These are phyloP conservation scores for Heritiera fomes DNA, from an alignment of 345 rosid species.

Conservation along the genomic window DNA sequence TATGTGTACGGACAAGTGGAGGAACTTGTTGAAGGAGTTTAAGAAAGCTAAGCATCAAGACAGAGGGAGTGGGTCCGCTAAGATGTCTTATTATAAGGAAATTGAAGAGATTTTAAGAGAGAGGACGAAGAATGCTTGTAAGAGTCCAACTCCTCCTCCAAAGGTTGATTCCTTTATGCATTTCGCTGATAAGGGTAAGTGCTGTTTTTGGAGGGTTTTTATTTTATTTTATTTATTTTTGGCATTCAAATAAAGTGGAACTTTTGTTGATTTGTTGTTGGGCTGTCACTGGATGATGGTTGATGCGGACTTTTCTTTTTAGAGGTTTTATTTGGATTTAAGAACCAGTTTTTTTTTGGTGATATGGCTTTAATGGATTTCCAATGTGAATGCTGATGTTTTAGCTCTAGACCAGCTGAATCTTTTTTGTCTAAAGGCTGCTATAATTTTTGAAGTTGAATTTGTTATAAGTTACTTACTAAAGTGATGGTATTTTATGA, in stretches of 20 bases:
- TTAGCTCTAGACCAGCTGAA: background rate
- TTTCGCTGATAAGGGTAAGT: slow-evolving; percentile 83
- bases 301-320: background rate
- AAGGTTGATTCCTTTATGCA: slow-evolving; percentile 89
- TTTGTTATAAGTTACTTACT: background rate
- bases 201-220: background rate
- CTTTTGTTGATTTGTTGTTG: background rate
- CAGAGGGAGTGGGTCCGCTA: slow-evolving; percentile 75
- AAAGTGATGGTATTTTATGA: background rate
- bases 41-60: slow-evolving; percentile 92
- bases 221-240: background rate
- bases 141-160: slow-evolving; percentile 56
- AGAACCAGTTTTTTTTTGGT: background rate
- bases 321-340: background rate
- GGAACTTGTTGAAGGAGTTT: slow-evolving; percentile 92
- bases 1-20: slow-evolving; percentile 99
- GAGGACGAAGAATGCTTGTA: slow-evolving; percentile 67
- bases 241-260: background rate
- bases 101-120: slow-evolving; percentile 93
- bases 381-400: background rate
- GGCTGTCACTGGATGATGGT: background rate
- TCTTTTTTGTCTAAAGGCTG: background rate
- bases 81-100: slow-evolving; percentile 93
- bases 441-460: background rate
- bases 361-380: background rate